Evolutionary conservation across 1,284 basidiomycete genomes (phyloP).

Genomic region (Papiliotrema fonsecae): DNA sequence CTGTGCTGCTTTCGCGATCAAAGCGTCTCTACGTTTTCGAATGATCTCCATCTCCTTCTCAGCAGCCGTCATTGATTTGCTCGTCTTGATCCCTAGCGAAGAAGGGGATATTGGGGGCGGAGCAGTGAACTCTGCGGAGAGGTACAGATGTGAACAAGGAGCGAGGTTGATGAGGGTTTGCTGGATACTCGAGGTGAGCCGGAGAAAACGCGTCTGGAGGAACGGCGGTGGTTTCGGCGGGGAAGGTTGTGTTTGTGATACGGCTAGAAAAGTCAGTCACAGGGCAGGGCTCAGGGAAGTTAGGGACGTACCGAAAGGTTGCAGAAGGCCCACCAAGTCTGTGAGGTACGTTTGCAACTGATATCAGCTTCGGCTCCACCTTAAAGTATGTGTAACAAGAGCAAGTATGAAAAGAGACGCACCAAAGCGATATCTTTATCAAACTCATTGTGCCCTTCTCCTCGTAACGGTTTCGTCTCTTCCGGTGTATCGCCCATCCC

Average conservation of each 20-base stretch:
- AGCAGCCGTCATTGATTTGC: slow-evolving; percentile 16
- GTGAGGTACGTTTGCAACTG: slow-evolving; percentile 26
- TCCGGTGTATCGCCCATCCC: neutral
- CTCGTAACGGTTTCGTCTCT: neutral
- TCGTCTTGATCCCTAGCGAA: neutral
- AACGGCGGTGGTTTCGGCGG: slow-evolving; percentile 29
- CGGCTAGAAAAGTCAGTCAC: no score
- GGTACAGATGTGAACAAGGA: slow-evolving; percentile 17
- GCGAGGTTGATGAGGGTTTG: slow-evolving; percentile 20
- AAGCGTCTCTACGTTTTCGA: slow-evolving; percentile 29
- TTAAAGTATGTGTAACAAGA: no score
- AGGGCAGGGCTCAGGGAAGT: neutral
- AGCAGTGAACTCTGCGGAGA: slow-evolving; percentile 15
- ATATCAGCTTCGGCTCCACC: no score
- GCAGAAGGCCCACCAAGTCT: slow-evolving; percentile 26
- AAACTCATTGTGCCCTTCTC: neutral
- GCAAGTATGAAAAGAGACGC: no score
- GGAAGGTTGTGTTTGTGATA: slow-evolving; percentile 9
- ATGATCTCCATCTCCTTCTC: slow-evolving; percentile 44
- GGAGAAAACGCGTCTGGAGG: slow-evolving; percentile 27
- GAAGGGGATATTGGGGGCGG: no score
- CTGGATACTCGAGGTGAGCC: slow-evolving; percentile 26
- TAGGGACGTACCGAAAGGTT: slow-evolving; percentile 22
- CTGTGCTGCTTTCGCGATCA: slow-evolving; percentile 31
- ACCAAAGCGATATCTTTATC: slow-evolving; percentile 10